Evolutionary conservation across 2,329 filamentous ascomycete species (phyloP).

Genomic region (Cytospora mali): DNA sequence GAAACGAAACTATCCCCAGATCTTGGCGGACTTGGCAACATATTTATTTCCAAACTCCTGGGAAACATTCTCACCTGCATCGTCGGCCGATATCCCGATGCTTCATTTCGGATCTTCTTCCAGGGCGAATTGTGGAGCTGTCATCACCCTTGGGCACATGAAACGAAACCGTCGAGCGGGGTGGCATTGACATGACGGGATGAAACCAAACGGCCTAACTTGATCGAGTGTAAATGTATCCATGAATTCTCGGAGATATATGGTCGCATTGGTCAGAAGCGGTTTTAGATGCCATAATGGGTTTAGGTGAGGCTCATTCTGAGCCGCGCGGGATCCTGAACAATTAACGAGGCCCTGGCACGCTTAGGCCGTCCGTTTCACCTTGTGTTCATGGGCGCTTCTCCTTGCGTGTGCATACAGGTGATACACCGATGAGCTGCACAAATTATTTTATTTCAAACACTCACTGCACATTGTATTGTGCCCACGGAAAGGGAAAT

Average conservation of each 20-base stretch:
- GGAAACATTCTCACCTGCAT: constrained; percentile 1
- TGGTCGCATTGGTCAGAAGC: background rate
- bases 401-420: background rate
- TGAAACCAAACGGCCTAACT: background rate
- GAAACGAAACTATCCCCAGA: constrained; percentile 3
- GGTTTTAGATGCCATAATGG: background rate
- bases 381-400: constrained; percentile 19
- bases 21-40: constrained; percentile 4
- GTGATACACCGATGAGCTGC: background rate
- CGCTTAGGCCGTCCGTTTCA: constrained; percentile 18
- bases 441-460: background rate
- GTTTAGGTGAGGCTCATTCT: constrained; percentile 3
- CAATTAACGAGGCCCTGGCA: constrained; percentile 5
- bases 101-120: constrained; percentile 18
- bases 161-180: constrained; percentile 11
- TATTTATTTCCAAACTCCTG: constrained; percentile 4
- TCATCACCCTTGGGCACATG: no score
- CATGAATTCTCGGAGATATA: background rate
- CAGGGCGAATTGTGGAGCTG: constrained; percentile 15
- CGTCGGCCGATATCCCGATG: constrained; percentile 6
- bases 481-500: background rate
- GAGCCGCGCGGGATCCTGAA: constrained; percentile 16
- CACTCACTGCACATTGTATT: background rate
- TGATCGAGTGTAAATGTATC: background rate
- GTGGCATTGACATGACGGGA: background rate